Conservation (phyloP, 2,329 filamentous ascomycete genomes). For the Ciborinia camelliae region DNA sequence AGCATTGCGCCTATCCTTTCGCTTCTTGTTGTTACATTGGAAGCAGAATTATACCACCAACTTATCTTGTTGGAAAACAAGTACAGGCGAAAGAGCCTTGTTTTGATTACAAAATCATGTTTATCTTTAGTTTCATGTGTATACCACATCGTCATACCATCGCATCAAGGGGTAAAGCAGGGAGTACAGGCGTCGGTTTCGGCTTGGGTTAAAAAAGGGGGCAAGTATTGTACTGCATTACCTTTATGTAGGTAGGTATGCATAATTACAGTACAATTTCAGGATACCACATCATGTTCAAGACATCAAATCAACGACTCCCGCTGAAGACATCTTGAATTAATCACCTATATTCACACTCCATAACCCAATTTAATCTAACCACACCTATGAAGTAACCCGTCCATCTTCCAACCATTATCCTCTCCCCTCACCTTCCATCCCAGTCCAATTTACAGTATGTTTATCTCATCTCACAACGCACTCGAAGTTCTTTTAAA, state of each 20-base stretch:
- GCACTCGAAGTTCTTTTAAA: slow-evolving; percentile 18
- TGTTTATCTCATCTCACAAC: slow-evolving; percentile 22
- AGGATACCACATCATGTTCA: background rate
- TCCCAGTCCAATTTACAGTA: slow-evolving; percentile 18
- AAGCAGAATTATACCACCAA: background rate
- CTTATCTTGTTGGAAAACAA: background rate
- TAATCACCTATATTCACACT: slow-evolving; percentile 6
- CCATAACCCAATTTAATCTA: slow-evolving; percentile 12
- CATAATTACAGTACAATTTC: slow-evolving; percentile 13
- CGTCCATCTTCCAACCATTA: background rate
- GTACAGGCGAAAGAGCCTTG: slow-evolving; percentile 5
- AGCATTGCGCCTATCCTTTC: background rate
- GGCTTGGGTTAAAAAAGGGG: background rate
- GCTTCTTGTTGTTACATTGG: background rate
- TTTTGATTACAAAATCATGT: slow-evolving; percentile 4
- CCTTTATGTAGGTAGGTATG: slow-evolving; percentile 6
- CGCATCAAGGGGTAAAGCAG: slow-evolving; percentile 5
- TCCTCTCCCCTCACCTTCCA: background rate
- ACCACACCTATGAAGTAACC: slow-evolving; percentile 17
- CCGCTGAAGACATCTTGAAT: background rate
- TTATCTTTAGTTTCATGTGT: background rate
- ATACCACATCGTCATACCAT: slow-evolving; percentile 9
- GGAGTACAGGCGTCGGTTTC: slow-evolving; percentile 11
- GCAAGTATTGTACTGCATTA: slow-evolving; percentile 1
- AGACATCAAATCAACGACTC: background rate